Evolutionary conservation across 2,329 filamentous ascomycete genomes (phyloP).

Genomic region (Thelonectria rubi): DNA sequence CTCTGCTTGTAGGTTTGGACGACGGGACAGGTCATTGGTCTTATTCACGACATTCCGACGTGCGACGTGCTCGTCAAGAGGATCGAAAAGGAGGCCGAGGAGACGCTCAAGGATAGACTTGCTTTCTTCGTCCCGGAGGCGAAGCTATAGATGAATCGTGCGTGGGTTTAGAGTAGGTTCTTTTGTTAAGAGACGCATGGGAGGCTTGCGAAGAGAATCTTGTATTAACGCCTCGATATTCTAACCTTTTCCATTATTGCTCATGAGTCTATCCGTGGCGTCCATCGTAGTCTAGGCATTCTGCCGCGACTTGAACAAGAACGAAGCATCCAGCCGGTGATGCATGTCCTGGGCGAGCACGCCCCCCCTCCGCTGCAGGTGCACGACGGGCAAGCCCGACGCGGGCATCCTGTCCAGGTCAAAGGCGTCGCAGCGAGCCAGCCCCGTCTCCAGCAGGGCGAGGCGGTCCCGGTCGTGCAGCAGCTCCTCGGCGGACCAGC

Average conservation of each 20-base stretch:
- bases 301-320: not conserved
- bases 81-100: slow-evolving; percentile 80
- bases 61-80: slow-evolving; percentile 74
- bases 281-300: not conserved
- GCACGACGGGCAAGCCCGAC: slow-evolving; percentile 31
- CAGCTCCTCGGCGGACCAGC: slow-evolving; percentile 36
- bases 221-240: slow-evolving; percentile 14
- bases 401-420: slow-evolving; percentile 35
- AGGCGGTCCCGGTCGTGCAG: slow-evolving; percentile 30
- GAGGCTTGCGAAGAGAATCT: slow-evolving; percentile 1
- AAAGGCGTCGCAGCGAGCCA: slow-evolving; percentile 38
- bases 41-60: slow-evolving; percentile 85
- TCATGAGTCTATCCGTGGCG: not conserved
- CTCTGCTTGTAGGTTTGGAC: slow-evolving; percentile 80
- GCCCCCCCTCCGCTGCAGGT: not conserved
- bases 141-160: slow-evolving; percentile 62
- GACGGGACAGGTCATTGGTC: slow-evolving; percentile 90
- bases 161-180: not conserved
- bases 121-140: slow-evolving; percentile 63
- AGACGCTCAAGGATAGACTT: slow-evolving; percentile 68
- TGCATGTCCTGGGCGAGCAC: slow-evolving; percentile 3
- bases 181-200: slow-evolving; percentile 19
- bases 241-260: slow-evolving; percentile 1
- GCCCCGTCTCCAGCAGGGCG: slow-evolving; percentile 46
- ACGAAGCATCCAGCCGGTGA: not conserved